Evolutionary conservation across 2,329 filamentous ascomycete species (phyloP).

Genomic region (Geosmithia morbida): DNA sequence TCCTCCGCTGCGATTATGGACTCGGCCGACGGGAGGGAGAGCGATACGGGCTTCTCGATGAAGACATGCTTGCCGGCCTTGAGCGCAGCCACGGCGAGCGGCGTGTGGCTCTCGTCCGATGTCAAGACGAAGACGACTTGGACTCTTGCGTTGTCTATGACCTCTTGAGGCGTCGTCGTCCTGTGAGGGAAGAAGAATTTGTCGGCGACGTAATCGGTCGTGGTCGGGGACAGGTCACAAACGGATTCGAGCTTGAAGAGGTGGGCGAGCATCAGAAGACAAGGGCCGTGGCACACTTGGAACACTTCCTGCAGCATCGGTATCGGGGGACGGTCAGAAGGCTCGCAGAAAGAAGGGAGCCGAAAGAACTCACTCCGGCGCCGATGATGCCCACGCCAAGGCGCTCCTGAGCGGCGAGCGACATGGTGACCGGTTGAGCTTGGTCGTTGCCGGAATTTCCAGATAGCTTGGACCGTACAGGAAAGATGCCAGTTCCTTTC

Average conservation of each 20-base stretch:
- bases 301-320: slow-evolving; percentile 4
- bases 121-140: slow-evolving; percentile 38
- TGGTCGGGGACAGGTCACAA: slow-evolving; percentile 29
- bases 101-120: slow-evolving; percentile 36
- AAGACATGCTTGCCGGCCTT: slow-evolving; percentile 38
- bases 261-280: slow-evolving; percentile 17
- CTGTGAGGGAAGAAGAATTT: slow-evolving; percentile 16
- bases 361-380: slow-evolving; percentile 3
- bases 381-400: slow-evolving; percentile 5
- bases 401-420: not conserved
- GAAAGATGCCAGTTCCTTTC: too few species aligned
- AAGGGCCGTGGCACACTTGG: slow-evolving; percentile 7
- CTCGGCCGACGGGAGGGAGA: slow-evolving; percentile 29
- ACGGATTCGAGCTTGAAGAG: slow-evolving; percentile 29
- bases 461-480: too few species aligned
- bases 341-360: not conserved
- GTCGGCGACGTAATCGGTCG: slow-evolving; percentile 9
- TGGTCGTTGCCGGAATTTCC: too few species aligned
- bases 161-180: slow-evolving; percentile 12
- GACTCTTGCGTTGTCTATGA: slow-evolving; percentile 24
- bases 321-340: too few species aligned
- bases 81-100: slow-evolving; percentile 32
- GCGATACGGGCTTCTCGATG: slow-evolving; percentile 43
- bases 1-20: slow-evolving; percentile 32
- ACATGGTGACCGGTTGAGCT: not conserved